Percentiles rank a stretch among this genome's conserved stretches.
Conservation (phyloP, 1,139 yeast species). For the Pneumocystis wakefieldiae region DNA sequence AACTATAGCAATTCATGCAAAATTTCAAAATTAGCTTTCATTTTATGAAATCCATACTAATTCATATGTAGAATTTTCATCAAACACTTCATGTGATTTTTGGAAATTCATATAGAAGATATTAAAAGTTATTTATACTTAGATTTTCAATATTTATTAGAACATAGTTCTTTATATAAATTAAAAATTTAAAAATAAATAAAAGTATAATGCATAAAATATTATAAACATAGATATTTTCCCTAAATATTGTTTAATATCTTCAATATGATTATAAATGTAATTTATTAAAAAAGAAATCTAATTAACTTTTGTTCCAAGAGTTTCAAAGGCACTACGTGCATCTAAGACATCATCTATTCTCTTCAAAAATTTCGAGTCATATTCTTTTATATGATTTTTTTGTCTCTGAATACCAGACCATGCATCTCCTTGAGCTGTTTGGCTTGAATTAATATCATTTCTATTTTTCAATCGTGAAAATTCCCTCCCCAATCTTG, state of each 20-base stretch:
- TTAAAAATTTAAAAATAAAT: neutral
- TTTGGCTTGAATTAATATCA: conserved; percentile 9
- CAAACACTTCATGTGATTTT: too few species aligned
- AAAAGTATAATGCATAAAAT: neutral
- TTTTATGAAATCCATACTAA: too few species aligned
- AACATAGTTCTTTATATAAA: neutral
- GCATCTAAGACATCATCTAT: neutral
- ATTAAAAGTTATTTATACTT: neutral
- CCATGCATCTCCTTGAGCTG: conserved; percentile 12
- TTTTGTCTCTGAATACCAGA: conserved; percentile 4
- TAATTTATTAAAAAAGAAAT: neutral
- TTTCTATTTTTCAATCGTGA: conserved; percentile 25
- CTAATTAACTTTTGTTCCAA: neutral
- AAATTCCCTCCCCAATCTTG: conserved; percentile 66
- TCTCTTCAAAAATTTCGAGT: neutral
- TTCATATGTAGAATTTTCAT: too few species aligned
- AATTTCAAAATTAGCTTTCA: too few species aligned
- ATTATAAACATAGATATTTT: neutral
- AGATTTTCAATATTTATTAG: neutral
- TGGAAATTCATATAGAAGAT: neutral
- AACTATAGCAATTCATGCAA: too few species aligned
- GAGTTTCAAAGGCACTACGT: neutral
- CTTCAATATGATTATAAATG: neutral
- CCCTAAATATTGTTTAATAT: neutral
- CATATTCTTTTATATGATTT: neutral